Evolutionary conservation across 2,329 filamentous ascomycete species (phyloP), one percentile per base, ranked within the genome.

Genomic region (Didymella lethalis): DNA sequence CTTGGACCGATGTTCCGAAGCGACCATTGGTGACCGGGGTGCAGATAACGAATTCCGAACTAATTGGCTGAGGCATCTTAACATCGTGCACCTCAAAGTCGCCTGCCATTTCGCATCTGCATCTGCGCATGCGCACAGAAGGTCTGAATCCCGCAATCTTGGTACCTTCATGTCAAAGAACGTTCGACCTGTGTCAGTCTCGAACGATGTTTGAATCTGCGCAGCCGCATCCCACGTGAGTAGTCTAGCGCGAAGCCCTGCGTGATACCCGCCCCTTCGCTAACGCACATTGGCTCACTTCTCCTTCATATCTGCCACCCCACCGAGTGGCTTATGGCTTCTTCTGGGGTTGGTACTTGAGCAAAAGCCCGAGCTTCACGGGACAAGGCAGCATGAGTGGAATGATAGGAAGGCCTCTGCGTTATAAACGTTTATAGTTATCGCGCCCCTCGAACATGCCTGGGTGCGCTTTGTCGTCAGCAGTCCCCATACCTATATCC

Each of bases 271-370:
- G 49, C 57, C 38, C 53, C 63, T 59, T 65, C 58, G 63, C 65
- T 49, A 54, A 59, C 45, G 45, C 28, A 61, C 59, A 73, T 71
- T 74, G 70, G 71, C 72, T 67, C 59, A 61, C 45, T 40, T 44
- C 50, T 58, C 59, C 50, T 43, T 48, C 61, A 62, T 72, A 70
- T 71, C 68, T 68, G 59, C 64, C 69, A 69, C 67, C 70, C 71
- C 71, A 69, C 70, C 63, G 56, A 52, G 38, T 54, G 50, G 50
- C 50, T 59, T 50, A 59, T 65, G 69, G 64, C 65, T 66, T 66
- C 63, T 51, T 53, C 57, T 59, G 50, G 61, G 51, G 54, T 61
- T 59, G 58, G 64, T 60, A 62, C 64, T 62, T 58, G 59, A 55
- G 23, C 48, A 31, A 48, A 48, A 36, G 63, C 59, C 59, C 59